These are phyloP conservation scores for Meyerozyma elateridarum DNA, from an alignment of 1,139 yeast genomes.

Conservation along the genomic window DNA sequence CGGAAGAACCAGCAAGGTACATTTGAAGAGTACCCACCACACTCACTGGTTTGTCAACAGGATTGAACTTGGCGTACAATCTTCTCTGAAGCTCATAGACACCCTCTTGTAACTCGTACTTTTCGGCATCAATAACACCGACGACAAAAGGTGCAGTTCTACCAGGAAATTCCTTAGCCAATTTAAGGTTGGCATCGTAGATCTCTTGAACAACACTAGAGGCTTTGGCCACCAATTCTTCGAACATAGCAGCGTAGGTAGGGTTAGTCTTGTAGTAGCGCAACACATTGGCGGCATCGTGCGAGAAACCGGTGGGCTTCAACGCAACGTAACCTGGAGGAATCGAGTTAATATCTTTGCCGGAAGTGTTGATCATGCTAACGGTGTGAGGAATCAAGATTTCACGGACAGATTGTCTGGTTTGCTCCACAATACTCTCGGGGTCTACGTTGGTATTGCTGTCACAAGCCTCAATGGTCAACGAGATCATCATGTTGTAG, in stretches of 20 bases:
- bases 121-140: conserved; percentile 90
- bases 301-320: conserved; percentile 87
- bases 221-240: conserved; percentile 61
- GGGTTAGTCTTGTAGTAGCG: conserved; percentile 48
- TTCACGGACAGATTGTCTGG: conserved; percentile 61
- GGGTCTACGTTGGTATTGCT: conserved; percentile 65
- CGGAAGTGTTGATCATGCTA: conserved; percentile 39
- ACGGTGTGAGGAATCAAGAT: conserved; percentile 70
- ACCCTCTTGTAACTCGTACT: conserved; percentile 80
- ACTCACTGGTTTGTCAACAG: conserved; percentile 49
- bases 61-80: conserved; percentile 72
- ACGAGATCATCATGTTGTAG: conserved; percentile 88
- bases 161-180: conserved; percentile 52
- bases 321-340: conserved; percentile 86
- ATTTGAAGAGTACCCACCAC: conserved; percentile 92
- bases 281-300: conserved; percentile 73
- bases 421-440: conserved; percentile 58
- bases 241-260: conserved; percentile 48
- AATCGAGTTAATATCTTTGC: conserved; percentile 51
- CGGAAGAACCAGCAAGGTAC: conserved; percentile 73
- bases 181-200: conserved; percentile 47
- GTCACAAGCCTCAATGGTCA: conserved; percentile 90
- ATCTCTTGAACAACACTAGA: conserved; percentile 51
- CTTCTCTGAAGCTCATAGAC: conserved; percentile 88
- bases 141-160: conserved; percentile 79